Evolutionary conservation across 2,329 filamentous ascomycete genomes (phyloP).

Genomic region (Graphilbum ipis-grandicollis): DNA sequence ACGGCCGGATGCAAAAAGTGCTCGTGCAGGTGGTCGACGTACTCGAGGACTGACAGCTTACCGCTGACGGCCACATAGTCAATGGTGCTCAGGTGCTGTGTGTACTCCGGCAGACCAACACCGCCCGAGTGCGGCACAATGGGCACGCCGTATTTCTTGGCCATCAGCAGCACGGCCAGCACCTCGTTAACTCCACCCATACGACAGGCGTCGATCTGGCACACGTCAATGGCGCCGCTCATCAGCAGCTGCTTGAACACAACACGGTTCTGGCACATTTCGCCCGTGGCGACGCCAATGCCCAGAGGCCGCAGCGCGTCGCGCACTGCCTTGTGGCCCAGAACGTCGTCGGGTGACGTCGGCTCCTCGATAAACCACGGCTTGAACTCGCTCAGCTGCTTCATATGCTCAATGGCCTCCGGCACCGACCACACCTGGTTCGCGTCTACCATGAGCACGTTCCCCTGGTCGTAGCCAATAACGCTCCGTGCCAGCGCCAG

Average conservation of each 20-base stretch:
- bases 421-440: conserved; percentile 89
- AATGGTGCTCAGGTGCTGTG: conserved; percentile 80
- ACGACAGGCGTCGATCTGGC: conserved; percentile 80
- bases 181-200: conserved; percentile 86
- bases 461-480: conserved; percentile 53
- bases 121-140: conserved; percentile 82
- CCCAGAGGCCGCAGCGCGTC: conserved; percentile 58
- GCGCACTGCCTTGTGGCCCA: conserved; percentile 72
- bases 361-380: conserved; percentile 94
- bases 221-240: conserved; percentile 66
- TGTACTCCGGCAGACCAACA: conserved; percentile 85
- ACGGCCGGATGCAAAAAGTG: conserved; percentile 72
- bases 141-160: conserved; percentile 60
- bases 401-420: conserved; percentile 78
- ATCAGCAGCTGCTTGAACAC: conserved; percentile 85
- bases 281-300: conserved; percentile 77
- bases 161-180: conserved; percentile 75
- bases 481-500: conserved; percentile 60
- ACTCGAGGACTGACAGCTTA: conserved; percentile 70
- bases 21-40: conserved; percentile 85
- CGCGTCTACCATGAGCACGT: conserved; percentile 81
- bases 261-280: conserved; percentile 92
- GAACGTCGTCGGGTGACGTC: conserved; percentile 75
- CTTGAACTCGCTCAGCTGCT: conserved; percentile 63
- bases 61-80: conserved; percentile 80